A percentile compares a stretch with the other conserved stretches of the same genome.
Evolutionary conservation across 2,329 filamentous ascomycete species (phyloP).

Genomic region (Penicillium decumbens): DNA sequence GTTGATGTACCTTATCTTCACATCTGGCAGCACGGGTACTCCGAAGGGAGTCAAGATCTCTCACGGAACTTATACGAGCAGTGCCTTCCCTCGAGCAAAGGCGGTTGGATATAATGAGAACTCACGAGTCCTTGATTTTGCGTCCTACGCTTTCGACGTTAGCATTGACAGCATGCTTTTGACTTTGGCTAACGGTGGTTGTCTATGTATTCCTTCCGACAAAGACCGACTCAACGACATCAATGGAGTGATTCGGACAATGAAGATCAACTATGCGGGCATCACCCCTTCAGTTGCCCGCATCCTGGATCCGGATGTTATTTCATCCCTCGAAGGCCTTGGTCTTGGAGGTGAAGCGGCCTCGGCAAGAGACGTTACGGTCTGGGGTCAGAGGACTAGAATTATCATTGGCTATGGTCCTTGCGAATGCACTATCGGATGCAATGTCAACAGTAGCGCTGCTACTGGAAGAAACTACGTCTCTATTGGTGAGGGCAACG

Average conservation of each 20-base stretch:
- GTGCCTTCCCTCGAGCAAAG: constrained; percentile 50
- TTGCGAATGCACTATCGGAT: constrained; percentile 43
- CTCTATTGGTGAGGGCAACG: constrained; percentile 38
- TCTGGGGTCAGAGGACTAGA: constrained; percentile 41
- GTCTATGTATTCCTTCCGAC: constrained; percentile 55
- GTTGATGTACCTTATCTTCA: constrained; percentile 59
- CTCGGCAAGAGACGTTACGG: constrained; percentile 38
- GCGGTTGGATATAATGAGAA: constrained; percentile 48
- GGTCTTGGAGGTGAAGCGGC: constrained; percentile 46
- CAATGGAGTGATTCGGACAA: constrained; percentile 46
- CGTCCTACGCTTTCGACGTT: constrained; percentile 53
- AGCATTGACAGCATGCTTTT: constrained; percentile 53
- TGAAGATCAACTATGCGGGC: constrained; percentile 53
- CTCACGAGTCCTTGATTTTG: constrained; percentile 59
- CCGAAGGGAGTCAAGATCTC: constrained; percentile 58
- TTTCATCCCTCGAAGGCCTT: constrained; percentile 40
- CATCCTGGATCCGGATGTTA: constrained; percentile 41
- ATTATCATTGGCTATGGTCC: constrained; percentile 46
- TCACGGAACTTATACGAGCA: constrained; percentile 56
- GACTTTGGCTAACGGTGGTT: constrained; percentile 54
- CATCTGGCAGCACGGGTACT: constrained; percentile 51
- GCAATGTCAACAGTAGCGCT: constrained; percentile 37
- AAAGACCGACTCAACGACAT: constrained; percentile 49
- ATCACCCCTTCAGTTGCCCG: constrained; percentile 58
- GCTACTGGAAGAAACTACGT: constrained; percentile 34